Percentiles rank a stretch among this genome's conserved stretches.
Conservation (phyloP, 2,329 filamentous ascomycete species). For the Stylonectria norvegica region DNA sequence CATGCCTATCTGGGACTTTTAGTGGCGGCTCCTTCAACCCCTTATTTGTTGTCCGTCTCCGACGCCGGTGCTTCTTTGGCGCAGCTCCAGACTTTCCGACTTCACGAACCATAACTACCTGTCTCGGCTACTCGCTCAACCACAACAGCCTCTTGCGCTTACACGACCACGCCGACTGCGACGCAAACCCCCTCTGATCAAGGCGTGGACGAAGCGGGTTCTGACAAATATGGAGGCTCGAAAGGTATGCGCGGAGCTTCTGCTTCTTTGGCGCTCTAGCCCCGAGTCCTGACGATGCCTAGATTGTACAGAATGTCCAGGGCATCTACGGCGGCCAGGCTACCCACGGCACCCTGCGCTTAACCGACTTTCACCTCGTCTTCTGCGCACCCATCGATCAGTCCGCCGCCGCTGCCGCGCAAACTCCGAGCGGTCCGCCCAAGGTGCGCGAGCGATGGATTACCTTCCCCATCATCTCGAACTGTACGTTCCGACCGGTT, state of each 20-base stretch:
- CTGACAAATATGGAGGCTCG: conserved; percentile 45
- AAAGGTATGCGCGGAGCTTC: conserved; percentile 33
- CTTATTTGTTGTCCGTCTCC: too few species aligned
- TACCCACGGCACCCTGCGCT: conserved; percentile 54
- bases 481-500: conserved; percentile 73
- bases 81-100: too few species aligned
- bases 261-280: not conserved
- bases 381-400: conserved; percentile 45
- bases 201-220: too few species aligned
- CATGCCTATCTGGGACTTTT: too few species aligned
- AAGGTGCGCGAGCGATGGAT: conserved; percentile 75
- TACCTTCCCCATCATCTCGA: conserved; percentile 85
- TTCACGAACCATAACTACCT: too few species aligned
- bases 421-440: conserved; percentile 24
- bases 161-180: too few species aligned
- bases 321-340: conserved; percentile 58
- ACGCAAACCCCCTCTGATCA: too few species aligned
- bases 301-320: conserved; percentile 57
- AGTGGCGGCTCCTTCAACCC: too few species aligned
- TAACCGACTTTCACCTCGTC: conserved; percentile 61
- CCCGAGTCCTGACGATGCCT: conserved; percentile 16
- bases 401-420: conserved; percentile 18
- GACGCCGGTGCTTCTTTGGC: too few species aligned
- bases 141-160: too few species aligned
- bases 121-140: too few species aligned